Base-by-base conservation (phyloP, 2,329 filamentous ascomycete genomes). In the Bisporella sp. region DNA sequence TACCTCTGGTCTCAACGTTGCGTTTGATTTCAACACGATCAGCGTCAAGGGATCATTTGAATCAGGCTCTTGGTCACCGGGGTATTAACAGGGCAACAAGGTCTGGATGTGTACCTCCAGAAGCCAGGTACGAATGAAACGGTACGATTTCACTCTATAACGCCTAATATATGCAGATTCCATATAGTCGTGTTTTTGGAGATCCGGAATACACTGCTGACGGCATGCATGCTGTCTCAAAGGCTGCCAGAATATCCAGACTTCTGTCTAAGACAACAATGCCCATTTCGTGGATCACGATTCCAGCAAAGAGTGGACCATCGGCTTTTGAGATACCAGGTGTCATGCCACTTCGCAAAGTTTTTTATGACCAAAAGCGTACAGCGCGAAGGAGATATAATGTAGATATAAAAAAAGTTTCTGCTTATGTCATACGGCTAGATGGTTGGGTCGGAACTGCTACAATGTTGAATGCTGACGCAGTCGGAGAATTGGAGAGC, bases 1-100 rank as follows among this genome's bases (percentile, higher is more conserved):
- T 62, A 84, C 81, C 42, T 78, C 78, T 0, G 80, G 81, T 0
- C 70, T 81, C 6, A 80, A 79, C 4, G 81, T 81, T 6, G 71
- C 72, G 41, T 85, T 84, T 59, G 62, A 64, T 4, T 47, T 56
- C 0, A 78, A 79, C 33, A 56, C 69, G 2, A 62, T 81, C 5
- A 81, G 76, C 53, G 45, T 55, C 3, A 40, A 46, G n/a, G 57
- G 59, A 8, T 56, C 56, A 2, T 54, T 59, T 31, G 39, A 45
- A n/a, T 52, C 53, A 3, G 58, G 65, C 7, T 44, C 53, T 21
- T 2, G 21, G 21, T 3, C 21, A 21, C 21, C 3, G 21, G 21
- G 21, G 21, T 21, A 6, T 54, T 52, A 12, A 62, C 73, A 0
- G 75, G 74, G 1, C 66, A 69, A 51, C 65, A 74, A 51, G 72